Percentiles rank a stretch among this genome's conserved stretches.
Conservation (phyloP, 257 asterid species). For the Lantana camara region DNA sequence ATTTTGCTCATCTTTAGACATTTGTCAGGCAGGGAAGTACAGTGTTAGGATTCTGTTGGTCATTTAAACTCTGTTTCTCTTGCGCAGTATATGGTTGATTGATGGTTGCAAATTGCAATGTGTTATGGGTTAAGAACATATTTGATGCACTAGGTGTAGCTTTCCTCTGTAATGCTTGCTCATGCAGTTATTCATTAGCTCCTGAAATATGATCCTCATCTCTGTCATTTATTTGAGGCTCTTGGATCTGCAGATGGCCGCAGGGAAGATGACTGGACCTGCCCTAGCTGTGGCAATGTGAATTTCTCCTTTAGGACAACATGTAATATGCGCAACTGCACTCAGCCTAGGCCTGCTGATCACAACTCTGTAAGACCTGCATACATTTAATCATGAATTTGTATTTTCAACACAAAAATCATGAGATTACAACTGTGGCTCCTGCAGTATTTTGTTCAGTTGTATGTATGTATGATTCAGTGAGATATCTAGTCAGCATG, state of each 20-base stretch:
- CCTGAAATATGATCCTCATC: neutral
- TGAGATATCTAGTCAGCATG: neutral
- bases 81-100: neutral
- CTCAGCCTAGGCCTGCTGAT: constrained; percentile 89
- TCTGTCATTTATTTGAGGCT: constrained; percentile 14
- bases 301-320: constrained; percentile 90
- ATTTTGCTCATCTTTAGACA: neutral
- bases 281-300: constrained; percentile 87
- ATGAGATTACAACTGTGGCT: neutral
- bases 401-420: neutral
- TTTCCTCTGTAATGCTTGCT: constrained; percentile 1
- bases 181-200: neutral
- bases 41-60: neutral
- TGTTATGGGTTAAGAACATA: too few relatives aligned
- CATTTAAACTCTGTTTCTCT: neutral
- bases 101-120: too few relatives aligned
- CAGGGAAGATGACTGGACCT: constrained; percentile 95
- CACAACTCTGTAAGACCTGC: constrained; percentile 56
- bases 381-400: neutral
- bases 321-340: constrained; percentile 87
- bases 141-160: neutral
- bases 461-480: neutral
- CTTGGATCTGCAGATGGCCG: constrained; percentile 64
- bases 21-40: neutral
- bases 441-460: neutral